Base-by-base conservation (phyloP, 805 yeast genomes). In the Scheffersomyces amazonensis region DNA sequence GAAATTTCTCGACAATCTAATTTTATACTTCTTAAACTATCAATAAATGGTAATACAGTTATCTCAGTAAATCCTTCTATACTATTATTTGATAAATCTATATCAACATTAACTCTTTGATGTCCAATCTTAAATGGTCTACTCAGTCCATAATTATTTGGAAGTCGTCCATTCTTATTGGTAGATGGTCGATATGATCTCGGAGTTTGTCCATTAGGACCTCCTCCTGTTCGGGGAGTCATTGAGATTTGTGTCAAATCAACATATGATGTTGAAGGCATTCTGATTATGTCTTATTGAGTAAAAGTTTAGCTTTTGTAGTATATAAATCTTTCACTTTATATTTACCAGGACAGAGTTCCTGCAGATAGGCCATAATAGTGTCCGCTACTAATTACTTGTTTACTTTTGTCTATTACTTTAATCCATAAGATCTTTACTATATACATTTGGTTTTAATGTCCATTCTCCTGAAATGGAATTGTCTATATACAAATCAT, bases 1-100 rank as follows among this genome's bases (percentile, higher is more conserved):
- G 66, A 69, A 64, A 84, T 72, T 31, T 87, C 87, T 37, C 96
- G 76, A 42, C 95, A 87, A 57, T 93, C 98, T 36, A 93, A 66
- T 36, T 77, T 76, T 18, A 93, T 66, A 9, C 66, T 64, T 40
- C 75, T 77, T 32, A 91, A 64, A 1, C 68, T 52, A 16, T 80
- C 65, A 36, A 80, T 77, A 12, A 78, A 64, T 0, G 99, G 97
- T 13, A 86, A 71, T 2, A 90, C 69, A 1, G 93, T 83, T 22
- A 93, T 64, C 53, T 90, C 97, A 0, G 97, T 88, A 47, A 76
- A 73, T 12, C 98, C 99, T 0, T 53, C 54, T 5, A 89, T 64
- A 16, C 64, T 52, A 44, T 76, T 72, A 13, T 71, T 66, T n/a
- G 80, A 73, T 31, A 90, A 65, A 56, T 89, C 95, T 3, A 91